Evolutionary conservation across 805 yeast genomes (phyloP), one percentile per base, ranked within the genome.

Genomic region (Barnettozyma salicaria): DNA sequence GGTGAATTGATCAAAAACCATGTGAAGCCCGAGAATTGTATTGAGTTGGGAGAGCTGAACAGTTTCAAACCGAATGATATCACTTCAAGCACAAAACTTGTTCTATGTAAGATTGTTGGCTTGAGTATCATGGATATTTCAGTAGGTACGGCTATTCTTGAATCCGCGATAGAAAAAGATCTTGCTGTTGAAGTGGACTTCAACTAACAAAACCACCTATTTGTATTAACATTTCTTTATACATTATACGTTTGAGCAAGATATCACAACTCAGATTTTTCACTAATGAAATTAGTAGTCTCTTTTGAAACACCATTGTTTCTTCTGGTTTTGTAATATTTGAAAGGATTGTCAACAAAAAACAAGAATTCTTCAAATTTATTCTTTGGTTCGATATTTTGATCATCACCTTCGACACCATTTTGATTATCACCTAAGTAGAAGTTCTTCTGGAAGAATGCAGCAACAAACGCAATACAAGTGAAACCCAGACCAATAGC

Each of bases 101-200:
- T 70, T 1, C 52, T 78, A 2, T 67, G 63, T 35, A 79, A 78
- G 50, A 55, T 78, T 16, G 85, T 78, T 6, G 85, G 86, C 0
- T 56, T 78, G 27, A 71, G 80, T 35, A 70, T 77, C 19, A 78
- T 79, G 84, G 85, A 79, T 49, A 61, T 76, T 5, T 58, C 70
- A 19, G 67, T 76, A 9, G 83, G 76, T 2, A 60, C 67, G 20
- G 55, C 59, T 18, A 53, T 76, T 19, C 43, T 71, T 23, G 42
- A 55, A 3, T 42, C 40, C 24, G 64, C 68, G 10, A 44, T 35
- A 10, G 20, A 34, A n/a, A 23, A 30, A 20, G 42, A 47, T 4
- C 13, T 59, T n/a, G 72, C 71, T 8, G 23, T 49, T 4, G 56
- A 45, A 1, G 46, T 60, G 4, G 59, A 60, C 6, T 63, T 64